phyloP scores from a whole-genome alignment of 345 rosid genomes.

The Crucihimalaya himalaica region DNA sequence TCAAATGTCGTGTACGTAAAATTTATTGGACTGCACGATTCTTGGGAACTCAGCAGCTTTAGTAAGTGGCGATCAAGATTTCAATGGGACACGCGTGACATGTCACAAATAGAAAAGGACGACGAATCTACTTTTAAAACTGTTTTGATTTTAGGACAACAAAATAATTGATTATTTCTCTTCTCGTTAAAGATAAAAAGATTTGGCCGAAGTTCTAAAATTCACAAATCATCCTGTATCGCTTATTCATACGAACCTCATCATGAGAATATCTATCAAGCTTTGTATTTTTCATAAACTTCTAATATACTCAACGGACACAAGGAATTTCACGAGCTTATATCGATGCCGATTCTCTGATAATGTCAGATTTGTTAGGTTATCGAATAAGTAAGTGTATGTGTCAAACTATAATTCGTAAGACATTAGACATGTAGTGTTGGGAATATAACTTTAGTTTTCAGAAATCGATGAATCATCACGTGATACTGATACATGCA shows the following conservation, averaged over 20 bases:
- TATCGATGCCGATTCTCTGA: not conserved
- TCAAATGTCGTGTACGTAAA: slow-evolving; percentile 31
- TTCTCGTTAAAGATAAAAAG: not conserved
- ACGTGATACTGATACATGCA: not conserved
- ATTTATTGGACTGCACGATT: slow-evolving; percentile 35
- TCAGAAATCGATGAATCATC: not conserved
- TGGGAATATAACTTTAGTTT: not conserved
- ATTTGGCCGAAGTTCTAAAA: not conserved
- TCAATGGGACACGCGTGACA: slow-evolving; percentile 33
- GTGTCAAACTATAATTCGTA: not conserved
- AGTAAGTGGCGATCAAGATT: slow-evolving; percentile 34
- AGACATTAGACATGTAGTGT: not conserved
- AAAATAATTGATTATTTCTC: not conserved
- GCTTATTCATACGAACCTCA: slow-evolving; percentile 8
- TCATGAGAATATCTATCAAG: slow-evolving; percentile 17
- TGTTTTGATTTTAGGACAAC: not conserved
- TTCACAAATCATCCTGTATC: not conserved
- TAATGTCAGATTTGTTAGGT: slow-evolving; percentile 5
- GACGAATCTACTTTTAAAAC: slow-evolving; percentile 27
- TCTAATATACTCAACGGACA: not conserved
- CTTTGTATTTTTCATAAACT: not conserved
- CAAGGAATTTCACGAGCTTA: not conserved
- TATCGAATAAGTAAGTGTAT: slow-evolving; percentile 11
- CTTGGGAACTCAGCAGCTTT: slow-evolving; percentile 29
- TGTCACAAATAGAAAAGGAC: slow-evolving; percentile 22